These are phyloP conservation scores for Neurospora sp. DNA, from an alignment of 495 filamentous ascomycete genomes.

Conservation along the genomic window DNA sequence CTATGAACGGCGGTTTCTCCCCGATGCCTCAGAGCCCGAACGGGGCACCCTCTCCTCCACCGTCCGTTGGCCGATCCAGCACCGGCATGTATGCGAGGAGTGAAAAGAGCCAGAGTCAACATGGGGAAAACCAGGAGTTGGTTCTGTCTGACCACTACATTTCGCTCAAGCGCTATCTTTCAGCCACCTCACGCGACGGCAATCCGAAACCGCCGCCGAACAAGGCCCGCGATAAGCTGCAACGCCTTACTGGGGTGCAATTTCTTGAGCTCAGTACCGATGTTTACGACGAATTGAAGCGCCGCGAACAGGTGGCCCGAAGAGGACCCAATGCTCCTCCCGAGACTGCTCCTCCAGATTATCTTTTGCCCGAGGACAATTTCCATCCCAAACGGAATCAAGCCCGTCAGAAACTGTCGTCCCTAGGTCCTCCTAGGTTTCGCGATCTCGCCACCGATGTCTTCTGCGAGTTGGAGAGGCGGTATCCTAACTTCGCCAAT, in stretches of 20 bases:
- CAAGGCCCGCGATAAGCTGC: constrained; percentile 84
- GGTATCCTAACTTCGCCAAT: constrained; percentile 72
- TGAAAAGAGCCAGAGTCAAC: constrained; percentile 41
- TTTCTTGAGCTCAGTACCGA: constrained; percentile 97
- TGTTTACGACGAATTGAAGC: constrained; percentile 89
- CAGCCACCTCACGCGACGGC: constrained; percentile 60
- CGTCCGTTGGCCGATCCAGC: constrained; percentile 72
- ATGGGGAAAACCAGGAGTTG: constrained; percentile 39
- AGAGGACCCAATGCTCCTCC: constrained; percentile 46
- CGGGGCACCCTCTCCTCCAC: constrained; percentile 68
- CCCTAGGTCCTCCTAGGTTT: constrained; percentile 73
- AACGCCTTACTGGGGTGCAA: constrained; percentile 78
- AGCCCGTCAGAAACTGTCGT: constrained; percentile 85
- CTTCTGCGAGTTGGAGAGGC: constrained; percentile 83
- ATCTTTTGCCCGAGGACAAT: constrained; percentile 67
- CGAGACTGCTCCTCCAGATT: constrained; percentile 47
- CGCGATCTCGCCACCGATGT: constrained; percentile 91
- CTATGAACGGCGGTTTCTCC: constrained; percentile 47
- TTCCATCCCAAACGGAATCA: constrained; percentile 98
- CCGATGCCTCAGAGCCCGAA: constrained; percentile 39
- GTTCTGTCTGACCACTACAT: constrained; percentile 69
- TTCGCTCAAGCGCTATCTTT: constrained; percentile 67
- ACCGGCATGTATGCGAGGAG: constrained; percentile 58
- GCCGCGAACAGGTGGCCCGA: constrained; percentile 55
- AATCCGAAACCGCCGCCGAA: constrained; percentile 65